A percentile compares a stretch with the other conserved stretches of the same genome.
Conservation (phyloP, 441 rosid species). For the Mallotus repandus region DNA sequence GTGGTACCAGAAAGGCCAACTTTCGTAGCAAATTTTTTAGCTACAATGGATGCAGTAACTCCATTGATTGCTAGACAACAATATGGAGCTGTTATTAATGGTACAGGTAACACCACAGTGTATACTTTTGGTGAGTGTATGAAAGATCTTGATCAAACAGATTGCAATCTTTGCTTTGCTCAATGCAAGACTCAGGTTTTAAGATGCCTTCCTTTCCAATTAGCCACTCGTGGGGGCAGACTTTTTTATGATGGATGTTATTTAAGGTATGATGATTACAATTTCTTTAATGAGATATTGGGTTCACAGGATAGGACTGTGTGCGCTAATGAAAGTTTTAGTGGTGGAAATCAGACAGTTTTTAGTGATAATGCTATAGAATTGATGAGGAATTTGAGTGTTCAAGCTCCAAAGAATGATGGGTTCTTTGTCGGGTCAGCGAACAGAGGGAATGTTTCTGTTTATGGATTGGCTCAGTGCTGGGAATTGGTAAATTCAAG, state of each 20-base stretch:
- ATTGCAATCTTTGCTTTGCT: conserved; percentile 78
- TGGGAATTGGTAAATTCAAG: conserved; percentile 57
- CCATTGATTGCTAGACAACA: conserved; percentile 40
- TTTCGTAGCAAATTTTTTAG: conserved; percentile 50
- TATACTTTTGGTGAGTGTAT: conserved; percentile 82
- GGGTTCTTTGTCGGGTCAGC: conserved; percentile 65
- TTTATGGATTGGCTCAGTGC: conserved; percentile 89
- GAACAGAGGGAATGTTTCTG: conserved; percentile 49
- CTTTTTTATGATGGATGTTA: conserved; percentile 70
- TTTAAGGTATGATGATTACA: conserved; percentile 70
- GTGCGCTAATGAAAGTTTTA: conserved; percentile 45
- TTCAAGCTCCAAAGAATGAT: conserved; percentile 42
- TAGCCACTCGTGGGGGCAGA: conserved; percentile 63
- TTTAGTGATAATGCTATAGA: conserved; percentile 44
- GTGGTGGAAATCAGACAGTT: conserved; percentile 44
- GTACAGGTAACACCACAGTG: conserved; percentile 50
- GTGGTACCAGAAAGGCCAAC: conserved; percentile 33
- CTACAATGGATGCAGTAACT: conserved; percentile 44
- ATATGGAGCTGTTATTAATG: conserved; percentile 45
- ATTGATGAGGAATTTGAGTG: conserved; percentile 60
- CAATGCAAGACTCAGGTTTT: conserved; percentile 66
- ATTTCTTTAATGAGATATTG: conserved; percentile 60
- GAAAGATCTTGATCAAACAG: conserved; percentile 61
- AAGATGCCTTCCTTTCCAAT: conserved; percentile 67
- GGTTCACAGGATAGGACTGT: conserved; percentile 36